Conservation (phyloP, 306 rosid genomes). For the Corylus americana region DNA sequence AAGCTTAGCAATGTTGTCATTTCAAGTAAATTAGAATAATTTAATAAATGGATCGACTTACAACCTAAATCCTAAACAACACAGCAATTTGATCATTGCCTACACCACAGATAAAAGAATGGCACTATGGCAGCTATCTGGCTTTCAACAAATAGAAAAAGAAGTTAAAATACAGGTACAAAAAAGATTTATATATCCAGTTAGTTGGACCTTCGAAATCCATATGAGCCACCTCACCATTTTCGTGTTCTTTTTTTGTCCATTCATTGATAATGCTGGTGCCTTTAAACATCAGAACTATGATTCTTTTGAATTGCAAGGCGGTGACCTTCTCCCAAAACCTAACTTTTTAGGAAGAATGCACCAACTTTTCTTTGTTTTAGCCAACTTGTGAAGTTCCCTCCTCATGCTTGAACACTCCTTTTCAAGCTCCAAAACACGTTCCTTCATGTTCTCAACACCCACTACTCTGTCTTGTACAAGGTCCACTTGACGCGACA, state of each 20-base stretch:
- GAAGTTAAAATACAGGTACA: not conserved
- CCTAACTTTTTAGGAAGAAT: slow-evolving; percentile 65
- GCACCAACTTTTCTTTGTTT: slow-evolving; percentile 70
- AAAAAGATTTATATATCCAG: slow-evolving; percentile 2
- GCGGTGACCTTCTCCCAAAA: slow-evolving; percentile 51
- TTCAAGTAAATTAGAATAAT: not conserved
- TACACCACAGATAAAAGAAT: not conserved
- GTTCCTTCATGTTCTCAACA: slow-evolving; percentile 58
- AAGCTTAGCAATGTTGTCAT: not conserved
- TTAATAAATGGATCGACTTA: not conserved
- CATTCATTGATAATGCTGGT: slow-evolving; percentile 37
- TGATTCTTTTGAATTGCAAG: slow-evolving; percentile 40
- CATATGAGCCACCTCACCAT: slow-evolving; percentile 25
- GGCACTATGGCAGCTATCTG: not conserved
- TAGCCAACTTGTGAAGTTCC: slow-evolving; percentile 68
- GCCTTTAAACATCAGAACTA: slow-evolving; percentile 28
- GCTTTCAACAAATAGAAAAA: not conserved
- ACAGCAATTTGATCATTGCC: not conserved
- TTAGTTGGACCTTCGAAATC: slow-evolving; percentile 28
- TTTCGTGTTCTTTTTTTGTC: slow-evolving; percentile 39
- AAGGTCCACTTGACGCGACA: slow-evolving; percentile 19
- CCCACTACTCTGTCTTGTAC: slow-evolving; percentile 27
- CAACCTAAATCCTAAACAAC: slow-evolving; percentile 6
- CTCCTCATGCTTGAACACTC: slow-evolving; percentile 73
- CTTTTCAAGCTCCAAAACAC: slow-evolving; percentile 71